Evolutionary conservation across 1,139 yeast species (phyloP).

Genomic region (Sporopachydermia cereana): DNA sequence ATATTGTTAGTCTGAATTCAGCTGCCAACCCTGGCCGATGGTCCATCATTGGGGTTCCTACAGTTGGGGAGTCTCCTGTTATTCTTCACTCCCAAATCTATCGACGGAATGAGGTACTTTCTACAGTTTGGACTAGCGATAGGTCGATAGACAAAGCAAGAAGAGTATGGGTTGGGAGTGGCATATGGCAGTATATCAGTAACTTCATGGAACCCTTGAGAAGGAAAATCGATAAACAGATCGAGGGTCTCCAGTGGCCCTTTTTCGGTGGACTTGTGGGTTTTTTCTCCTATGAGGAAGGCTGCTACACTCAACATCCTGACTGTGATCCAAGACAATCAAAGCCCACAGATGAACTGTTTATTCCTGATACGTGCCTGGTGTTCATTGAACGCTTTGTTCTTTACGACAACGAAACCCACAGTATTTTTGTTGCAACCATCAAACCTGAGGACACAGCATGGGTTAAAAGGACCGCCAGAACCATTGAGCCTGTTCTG

Average conservation of each 20-base stretch:
- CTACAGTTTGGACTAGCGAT: conserved; percentile 21
- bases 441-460: conserved; percentile 27
- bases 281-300: conserved; percentile 70
- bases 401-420: conserved; percentile 37
- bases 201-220: conserved; percentile 34
- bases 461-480: conserved; percentile 26
- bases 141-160: conserved; percentile 16
- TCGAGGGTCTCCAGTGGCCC: conserved; percentile 34
- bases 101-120: conserved; percentile 14
- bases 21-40: conserved; percentile 76
- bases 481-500: background rate
- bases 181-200: conserved; percentile 42
- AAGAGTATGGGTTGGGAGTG: conserved; percentile 11
- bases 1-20: conserved; percentile 55
- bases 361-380: conserved; percentile 61
- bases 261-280: conserved; percentile 90
- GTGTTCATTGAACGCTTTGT: conserved; percentile 61
- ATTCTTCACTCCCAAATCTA: conserved; percentile 48
- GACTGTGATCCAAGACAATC: background rate
- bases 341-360: conserved; percentile 1
- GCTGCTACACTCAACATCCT: background rate
- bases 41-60: conserved; percentile 76
- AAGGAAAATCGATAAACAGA: conserved; percentile 13
- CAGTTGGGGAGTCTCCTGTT: conserved; percentile 36
- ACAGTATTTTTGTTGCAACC: conserved; percentile 45